Evolutionary conservation across 331 rosid species (phyloP), one percentile per base, ranked within the genome.

Genomic region (Stylosanthes scabra): DNA sequence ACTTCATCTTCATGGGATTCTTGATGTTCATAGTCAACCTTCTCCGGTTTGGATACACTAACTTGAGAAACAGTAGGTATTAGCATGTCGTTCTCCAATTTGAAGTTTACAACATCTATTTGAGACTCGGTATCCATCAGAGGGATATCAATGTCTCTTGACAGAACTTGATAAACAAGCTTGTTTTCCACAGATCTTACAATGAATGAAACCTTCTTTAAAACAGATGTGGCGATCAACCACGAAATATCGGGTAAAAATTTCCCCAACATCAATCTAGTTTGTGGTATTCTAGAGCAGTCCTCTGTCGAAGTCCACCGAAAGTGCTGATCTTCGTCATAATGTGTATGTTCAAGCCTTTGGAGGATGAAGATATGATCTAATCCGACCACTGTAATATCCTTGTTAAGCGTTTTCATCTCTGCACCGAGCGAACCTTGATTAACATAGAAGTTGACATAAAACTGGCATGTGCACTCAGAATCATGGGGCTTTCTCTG

Each of bases 371-470:
- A 83, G 61, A 94, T 86, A 56, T 86, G 85, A 72, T 88, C 77
- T 11, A 94, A 75, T 81, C 91, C 87, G 31, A 89, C 72, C 11
- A 47, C 76, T 44, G 79, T 81, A 41, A 76, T 72, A 72, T 91
- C 93, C 84, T 88, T 89, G 16, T 68, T 69, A 31, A 89, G 86
- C 11, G 82, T 80, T 77, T 87, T 93, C 70, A 80, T 66, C 83
- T 88, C 95, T 37, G 88, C 76, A 69, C 94, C 96, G 64, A 89
- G 94, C 80, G 96, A 79, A 56, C 96, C 96, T 88, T 88, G 89
- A 80, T 83, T 86, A 50, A 80, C 85, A 82, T 89, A 89, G 59
- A 89, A 73, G 83, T 87, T 89, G 57, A 94, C 88, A 70, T 85
- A 90, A 82, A 89, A 85, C 65, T 79, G 87, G 74, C 99, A 91